These are phyloP conservation scores for Neurospora sp. DNA, from an alignment of 2,329 filamentous ascomycete genomes.

Conservation along the genomic window DNA sequence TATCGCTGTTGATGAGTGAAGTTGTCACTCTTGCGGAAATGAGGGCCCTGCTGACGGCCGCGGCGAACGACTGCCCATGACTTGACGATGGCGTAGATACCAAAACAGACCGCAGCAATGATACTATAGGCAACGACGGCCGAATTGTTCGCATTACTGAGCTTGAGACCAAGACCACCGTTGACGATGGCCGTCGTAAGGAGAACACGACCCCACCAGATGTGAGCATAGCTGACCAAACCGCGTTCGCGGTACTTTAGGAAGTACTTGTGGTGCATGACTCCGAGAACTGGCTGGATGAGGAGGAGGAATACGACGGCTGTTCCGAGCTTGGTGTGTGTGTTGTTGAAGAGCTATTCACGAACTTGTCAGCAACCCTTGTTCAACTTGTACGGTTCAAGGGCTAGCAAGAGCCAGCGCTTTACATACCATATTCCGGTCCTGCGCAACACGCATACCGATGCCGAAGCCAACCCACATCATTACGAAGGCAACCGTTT, in stretches of 20 bases:
- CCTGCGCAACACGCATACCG: conserved; percentile 38
- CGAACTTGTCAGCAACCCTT: conserved; percentile 8
- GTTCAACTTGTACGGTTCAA: not conserved
- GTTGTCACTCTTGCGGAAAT: not conserved
- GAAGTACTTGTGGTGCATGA: conserved; percentile 46
- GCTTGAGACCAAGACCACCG: conserved; percentile 49
- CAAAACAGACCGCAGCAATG: conserved; percentile 38
- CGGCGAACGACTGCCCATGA: not conserved
- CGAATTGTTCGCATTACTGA: conserved; percentile 29
- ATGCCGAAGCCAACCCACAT: conserved; percentile 53
- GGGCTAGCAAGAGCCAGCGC: not conserved
- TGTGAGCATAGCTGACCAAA: conserved; percentile 44
- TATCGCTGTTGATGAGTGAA: not conserved
- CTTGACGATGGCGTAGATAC: conserved; percentile 33
- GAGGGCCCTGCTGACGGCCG: not conserved
- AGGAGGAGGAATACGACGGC: conserved; percentile 42
- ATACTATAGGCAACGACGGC: conserved; percentile 46
- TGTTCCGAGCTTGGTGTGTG: conserved; percentile 47
- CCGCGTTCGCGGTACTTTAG: conserved; percentile 36
- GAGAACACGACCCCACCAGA: conserved; percentile 51
- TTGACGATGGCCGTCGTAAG: conserved; percentile 52
- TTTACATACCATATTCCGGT: conserved; percentile 32
- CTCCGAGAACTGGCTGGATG: conserved; percentile 49
- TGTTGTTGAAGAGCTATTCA: conserved; percentile 38
- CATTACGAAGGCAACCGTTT: conserved; percentile 40